phyloP scores from a whole-genome alignment of 2,329 filamentous ascomycete genomes.

The Botrytis tulipae region DNA sequence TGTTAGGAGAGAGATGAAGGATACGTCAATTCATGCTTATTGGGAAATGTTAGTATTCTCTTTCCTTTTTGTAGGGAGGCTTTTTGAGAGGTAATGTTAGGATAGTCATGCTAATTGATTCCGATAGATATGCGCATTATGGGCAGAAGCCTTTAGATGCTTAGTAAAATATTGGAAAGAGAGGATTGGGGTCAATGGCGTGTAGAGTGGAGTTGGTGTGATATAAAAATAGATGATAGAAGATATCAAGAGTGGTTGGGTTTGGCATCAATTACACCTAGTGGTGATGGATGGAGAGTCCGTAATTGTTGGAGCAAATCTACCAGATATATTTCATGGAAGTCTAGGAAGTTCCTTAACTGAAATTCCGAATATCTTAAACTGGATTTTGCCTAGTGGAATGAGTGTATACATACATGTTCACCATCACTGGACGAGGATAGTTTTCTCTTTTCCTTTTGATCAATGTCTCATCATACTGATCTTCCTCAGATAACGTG shows the following conservation, averaged over 20 bases:
- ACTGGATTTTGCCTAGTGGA: neutral
- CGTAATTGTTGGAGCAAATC: too few relatives aligned
- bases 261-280: neutral
- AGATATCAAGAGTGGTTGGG: neutral
- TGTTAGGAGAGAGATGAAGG: slow-evolving; percentile 47
- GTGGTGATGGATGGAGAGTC: too few relatives aligned
- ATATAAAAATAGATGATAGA: neutral
- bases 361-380: neutral
- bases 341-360: too few relatives aligned
- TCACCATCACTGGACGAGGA: neutral
- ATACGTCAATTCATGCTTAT: slow-evolving; percentile 44
- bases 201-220: neutral
- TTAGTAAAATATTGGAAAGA: neutral
- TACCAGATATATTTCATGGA: too few relatives aligned
- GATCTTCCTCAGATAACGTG: neutral
- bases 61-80: neutral
- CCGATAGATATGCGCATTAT: neutral
- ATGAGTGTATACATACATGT: neutral
- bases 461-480: neutral
- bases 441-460: neutral
- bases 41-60: slow-evolving; percentile 53
- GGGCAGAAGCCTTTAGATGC: slow-evolving; percentile 1
- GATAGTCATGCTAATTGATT: neutral
- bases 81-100: neutral
- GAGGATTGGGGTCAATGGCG: neutral